Percentiles rank a stretch among this genome's conserved stretches.
Evolutionary conservation across 805 yeast genomes (phyloP).

Genomic region (Nakazawaea molendinolei): DNA sequence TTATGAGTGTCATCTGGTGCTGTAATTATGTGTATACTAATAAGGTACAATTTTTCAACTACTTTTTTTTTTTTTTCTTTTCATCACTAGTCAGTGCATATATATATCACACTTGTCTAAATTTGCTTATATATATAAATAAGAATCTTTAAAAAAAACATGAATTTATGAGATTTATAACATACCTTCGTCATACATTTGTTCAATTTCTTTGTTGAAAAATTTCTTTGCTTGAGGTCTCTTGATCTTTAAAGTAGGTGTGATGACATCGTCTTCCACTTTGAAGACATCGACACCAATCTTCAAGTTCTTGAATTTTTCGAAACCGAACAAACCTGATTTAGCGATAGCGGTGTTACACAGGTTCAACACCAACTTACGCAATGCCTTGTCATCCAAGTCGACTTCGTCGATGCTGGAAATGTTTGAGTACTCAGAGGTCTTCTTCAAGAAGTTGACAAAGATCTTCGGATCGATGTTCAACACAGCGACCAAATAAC

Average conservation of each 20-base stretch:
- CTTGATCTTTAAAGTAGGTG: conserved; percentile 57
- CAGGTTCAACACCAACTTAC: conserved; percentile 26
- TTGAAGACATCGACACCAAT: conserved; percentile 54
- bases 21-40: background rate
- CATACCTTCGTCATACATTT: conserved; percentile 13
- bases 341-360: conserved; percentile 30
- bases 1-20: background rate
- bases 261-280: conserved; percentile 51
- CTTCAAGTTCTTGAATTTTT: conserved; percentile 48
- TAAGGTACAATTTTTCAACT: background rate
- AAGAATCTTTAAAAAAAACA: no score
- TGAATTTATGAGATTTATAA: conserved; percentile 1
- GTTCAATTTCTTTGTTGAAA: conserved; percentile 8
- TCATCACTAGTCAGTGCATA: no score
- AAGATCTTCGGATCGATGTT: conserved; percentile 46
- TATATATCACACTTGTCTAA: no score
- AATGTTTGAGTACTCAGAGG: background rate
- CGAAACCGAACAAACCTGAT: conserved; percentile 51
- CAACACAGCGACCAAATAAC: conserved; percentile 51
- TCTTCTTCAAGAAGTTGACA: background rate
- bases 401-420: conserved; percentile 1
- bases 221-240: conserved; percentile 15
- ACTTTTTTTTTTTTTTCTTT: background rate
- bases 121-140: no score
- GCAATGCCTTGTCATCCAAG: conserved; percentile 12